These are phyloP conservation scores for Arabidopsis suecica DNA, from an alignment of 345 rosid genomes.

Conservation along the genomic window DNA sequence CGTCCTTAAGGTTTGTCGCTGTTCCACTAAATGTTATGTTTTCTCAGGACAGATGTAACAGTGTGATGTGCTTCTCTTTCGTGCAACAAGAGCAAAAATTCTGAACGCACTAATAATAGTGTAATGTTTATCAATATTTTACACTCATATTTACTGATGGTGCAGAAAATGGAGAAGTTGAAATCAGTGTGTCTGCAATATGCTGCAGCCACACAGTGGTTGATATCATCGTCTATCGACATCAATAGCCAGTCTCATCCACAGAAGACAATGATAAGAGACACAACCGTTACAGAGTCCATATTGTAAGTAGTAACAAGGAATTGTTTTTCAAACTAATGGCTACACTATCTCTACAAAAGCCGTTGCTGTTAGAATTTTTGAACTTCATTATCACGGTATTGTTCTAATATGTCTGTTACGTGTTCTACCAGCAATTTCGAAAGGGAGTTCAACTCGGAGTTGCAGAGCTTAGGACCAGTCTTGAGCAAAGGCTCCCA, in stretches of 20 bases:
- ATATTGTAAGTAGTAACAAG: slow-evolving; percentile 68
- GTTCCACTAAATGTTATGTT: slow-evolving; percentile 1
- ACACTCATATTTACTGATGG: slow-evolving; percentile 10
- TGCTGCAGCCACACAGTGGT: slow-evolving; percentile 95
- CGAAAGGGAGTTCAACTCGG: slow-evolving; percentile 81
- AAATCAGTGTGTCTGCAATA: slow-evolving; percentile 85
- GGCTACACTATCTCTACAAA: slow-evolving; percentile 19
- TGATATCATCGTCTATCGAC: slow-evolving; percentile 83
- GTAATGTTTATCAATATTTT: slow-evolving; percentile 8
- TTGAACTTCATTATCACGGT: not conserved
- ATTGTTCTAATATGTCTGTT: slow-evolving; percentile 22
- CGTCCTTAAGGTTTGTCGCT: slow-evolving; percentile 73
- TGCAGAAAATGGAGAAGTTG: slow-evolving; percentile 93
- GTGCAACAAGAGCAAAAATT: not conserved
- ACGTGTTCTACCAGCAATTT: slow-evolving; percentile 63
- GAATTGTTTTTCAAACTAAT: not conserved
- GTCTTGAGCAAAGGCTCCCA: slow-evolving; percentile 80
- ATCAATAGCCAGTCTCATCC: slow-evolving; percentile 56
- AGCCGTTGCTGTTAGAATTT: not conserved
- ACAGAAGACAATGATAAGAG: slow-evolving; percentile 52
- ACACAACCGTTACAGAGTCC: slow-evolving; percentile 69
- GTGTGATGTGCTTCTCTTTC: slow-evolving; percentile 11
- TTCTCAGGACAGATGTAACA: not conserved
- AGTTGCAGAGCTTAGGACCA: slow-evolving; percentile 87
- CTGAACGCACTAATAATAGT: not conserved